These are phyloP conservation scores for Lactarius akahatsu DNA, from an alignment of 768 basidiomycete genomes.

Conservation along the genomic window DNA sequence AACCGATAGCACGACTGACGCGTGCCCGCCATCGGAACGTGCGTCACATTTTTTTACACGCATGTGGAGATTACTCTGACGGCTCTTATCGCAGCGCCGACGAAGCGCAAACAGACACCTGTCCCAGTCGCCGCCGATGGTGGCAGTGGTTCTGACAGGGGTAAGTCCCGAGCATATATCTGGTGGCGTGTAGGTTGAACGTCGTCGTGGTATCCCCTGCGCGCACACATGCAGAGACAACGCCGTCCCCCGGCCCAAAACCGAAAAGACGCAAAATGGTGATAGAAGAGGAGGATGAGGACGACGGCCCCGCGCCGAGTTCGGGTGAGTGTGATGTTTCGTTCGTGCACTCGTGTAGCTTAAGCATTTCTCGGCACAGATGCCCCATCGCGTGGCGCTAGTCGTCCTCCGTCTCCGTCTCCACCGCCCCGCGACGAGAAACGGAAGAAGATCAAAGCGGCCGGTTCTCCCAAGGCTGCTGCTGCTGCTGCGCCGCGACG, in stretches of 20 bases:
- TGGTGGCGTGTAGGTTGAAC: too few species aligned
- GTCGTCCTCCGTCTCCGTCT: slow-evolving; percentile 8
- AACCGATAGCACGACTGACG: not conserved
- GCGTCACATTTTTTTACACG: not conserved
- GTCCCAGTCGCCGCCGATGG: not conserved
- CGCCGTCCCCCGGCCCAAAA: slow-evolving; percentile 35
- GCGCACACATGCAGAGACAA: slow-evolving; percentile 3
- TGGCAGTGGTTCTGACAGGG: not conserved
- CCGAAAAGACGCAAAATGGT: slow-evolving; percentile 54
- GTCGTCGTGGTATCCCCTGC: not conserved
- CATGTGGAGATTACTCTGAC: not conserved
- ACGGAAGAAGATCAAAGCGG: not conserved
- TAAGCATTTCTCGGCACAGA: not conserved
- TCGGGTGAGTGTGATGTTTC: slow-evolving; percentile 11
- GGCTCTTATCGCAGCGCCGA: not conserved
- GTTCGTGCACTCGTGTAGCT: not conserved
- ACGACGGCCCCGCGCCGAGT: slow-evolving; percentile 28
- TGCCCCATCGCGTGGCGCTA: slow-evolving; percentile 15
- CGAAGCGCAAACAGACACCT: slow-evolving; percentile 24
- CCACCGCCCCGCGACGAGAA: slow-evolving; percentile 5
- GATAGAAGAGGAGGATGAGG: slow-evolving; percentile 57
- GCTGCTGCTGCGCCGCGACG: not conserved
- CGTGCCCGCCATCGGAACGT: slow-evolving; percentile 15
- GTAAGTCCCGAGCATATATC: not conserved
- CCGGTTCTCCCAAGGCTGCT: slow-evolving; percentile 8